phyloP scores from a whole-genome alignment of 192 early-diverging fungal genomes.

The Mortierella hygrophila region DNA sequence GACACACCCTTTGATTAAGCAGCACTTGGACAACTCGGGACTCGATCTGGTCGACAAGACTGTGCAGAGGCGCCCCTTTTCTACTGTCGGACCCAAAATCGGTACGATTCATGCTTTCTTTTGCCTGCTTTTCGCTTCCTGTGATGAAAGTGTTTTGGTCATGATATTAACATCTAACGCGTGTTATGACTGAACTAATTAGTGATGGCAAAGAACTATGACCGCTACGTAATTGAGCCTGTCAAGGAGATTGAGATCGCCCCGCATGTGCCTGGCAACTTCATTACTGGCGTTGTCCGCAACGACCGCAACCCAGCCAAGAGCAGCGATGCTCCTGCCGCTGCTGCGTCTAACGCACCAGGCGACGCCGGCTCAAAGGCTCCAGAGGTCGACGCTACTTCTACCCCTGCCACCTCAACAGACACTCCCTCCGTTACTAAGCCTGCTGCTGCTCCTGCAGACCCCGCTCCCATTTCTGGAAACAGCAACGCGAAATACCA shows the following conservation, averaged over 20 bases:
- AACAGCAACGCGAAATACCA: conserved; percentile 67
- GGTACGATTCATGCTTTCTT: conserved; percentile 44
- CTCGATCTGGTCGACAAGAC: conserved; percentile 58
- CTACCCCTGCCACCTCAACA: not conserved
- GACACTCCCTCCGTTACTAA: not conserved
- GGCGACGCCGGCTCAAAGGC: not conserved
- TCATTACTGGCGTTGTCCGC: not conserved
- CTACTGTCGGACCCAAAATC: conserved; percentile 61
- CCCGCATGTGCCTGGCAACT: not conserved
- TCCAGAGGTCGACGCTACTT: not conserved
- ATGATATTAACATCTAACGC: not conserved
- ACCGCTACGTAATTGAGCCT: conserved; percentile 44
- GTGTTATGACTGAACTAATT: not conserved
- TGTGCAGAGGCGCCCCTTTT: conserved; percentile 60
- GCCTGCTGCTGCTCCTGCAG: not conserved
- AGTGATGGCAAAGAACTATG: conserved; percentile 68
- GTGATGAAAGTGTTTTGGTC: not conserved
- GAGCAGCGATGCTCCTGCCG: not conserved
- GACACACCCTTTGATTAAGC: conserved; percentile 47
- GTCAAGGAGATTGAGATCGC: conserved; percentile 13
- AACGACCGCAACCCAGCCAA: not conserved
- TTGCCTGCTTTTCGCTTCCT: not conserved
- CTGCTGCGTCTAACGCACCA: not conserved
- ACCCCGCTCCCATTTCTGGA: not conserved
- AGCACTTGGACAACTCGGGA: conserved; percentile 46